Evolutionary conservation across 371 early-diverging fungal species (phyloP).

Genomic region (Lichtheimia ornata): DNA sequence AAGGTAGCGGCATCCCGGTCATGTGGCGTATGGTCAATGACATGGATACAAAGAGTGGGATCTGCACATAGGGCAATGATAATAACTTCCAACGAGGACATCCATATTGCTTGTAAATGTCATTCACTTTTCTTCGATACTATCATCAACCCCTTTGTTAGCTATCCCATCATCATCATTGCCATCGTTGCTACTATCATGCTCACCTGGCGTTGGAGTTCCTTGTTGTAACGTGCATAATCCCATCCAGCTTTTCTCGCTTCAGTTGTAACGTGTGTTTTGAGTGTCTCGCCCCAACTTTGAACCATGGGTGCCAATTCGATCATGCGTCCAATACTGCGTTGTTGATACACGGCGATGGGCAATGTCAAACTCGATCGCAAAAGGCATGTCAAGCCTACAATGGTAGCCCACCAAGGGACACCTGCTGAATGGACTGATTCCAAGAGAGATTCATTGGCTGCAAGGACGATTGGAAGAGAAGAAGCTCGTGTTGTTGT

Average conservation of each 20-base stretch:
- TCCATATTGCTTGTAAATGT: constrained; percentile 61
- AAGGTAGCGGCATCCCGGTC: constrained; percentile 65
- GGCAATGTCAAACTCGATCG: constrained; percentile 71
- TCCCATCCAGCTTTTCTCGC: constrained; percentile 39
- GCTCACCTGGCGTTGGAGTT: constrained; percentile 55
- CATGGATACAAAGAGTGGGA: constrained; percentile 76
- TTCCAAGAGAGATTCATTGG: constrained; percentile 47
- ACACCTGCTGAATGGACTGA: constrained; percentile 47
- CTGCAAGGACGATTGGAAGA: constrained; percentile 32
- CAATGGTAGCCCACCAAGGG: constrained; percentile 77
- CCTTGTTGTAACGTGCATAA: constrained; percentile 48
- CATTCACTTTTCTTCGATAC: constrained; percentile 58
- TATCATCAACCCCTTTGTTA: constrained; percentile 17
- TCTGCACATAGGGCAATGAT: constrained; percentile 71
- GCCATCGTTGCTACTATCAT: neutral
- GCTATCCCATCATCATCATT: neutral
- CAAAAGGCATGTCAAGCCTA: constrained; percentile 58
- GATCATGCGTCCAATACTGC: constrained; percentile 58
- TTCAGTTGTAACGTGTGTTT: constrained; percentile 46
- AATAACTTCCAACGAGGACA: constrained; percentile 69
- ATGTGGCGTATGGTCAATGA: constrained; percentile 71
- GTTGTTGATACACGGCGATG: constrained; percentile 74
- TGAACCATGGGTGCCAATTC: constrained; percentile 63
- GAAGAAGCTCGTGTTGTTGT: neutral
- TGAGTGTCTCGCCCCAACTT: constrained; percentile 65